Evolutionary conservation across 2,329 filamentous ascomycete species (phyloP).

Genomic region (Neophaeococcomyces mojaviensis): DNA sequence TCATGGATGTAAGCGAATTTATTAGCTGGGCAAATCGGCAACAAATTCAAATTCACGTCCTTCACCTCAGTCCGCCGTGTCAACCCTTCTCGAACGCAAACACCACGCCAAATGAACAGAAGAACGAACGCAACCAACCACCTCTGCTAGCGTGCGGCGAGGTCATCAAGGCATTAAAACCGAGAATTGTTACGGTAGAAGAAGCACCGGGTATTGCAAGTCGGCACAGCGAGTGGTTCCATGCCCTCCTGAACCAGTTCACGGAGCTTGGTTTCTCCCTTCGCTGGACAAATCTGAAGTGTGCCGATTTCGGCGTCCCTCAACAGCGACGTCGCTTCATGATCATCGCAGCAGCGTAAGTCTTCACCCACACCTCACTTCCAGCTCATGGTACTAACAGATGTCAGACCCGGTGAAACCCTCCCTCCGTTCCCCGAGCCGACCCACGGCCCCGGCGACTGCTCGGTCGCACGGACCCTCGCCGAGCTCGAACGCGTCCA

Average conservation of each 20-base stretch:
- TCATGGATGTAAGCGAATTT: conserved; percentile 44
- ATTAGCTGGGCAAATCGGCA: conserved; percentile 26
- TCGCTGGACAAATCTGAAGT: conserved; percentile 56
- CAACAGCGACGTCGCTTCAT: conserved; percentile 44
- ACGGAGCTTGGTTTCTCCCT: conserved; percentile 61
- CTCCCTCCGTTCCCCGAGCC: conserved; percentile 58
- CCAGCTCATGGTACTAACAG: conserved; percentile 37
- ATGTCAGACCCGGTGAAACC: conserved; percentile 60
- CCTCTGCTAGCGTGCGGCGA: conserved; percentile 42
- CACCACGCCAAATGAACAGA: conserved; percentile 45
- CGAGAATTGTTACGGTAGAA: conserved; percentile 68
- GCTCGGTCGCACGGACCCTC: conserved; percentile 34
- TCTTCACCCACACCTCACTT: conserved; percentile 6
- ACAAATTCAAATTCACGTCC: conserved; percentile 52
- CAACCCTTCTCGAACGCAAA: conserved; percentile 69
- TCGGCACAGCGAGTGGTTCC: conserved; percentile 50
- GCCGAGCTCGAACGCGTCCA: conserved; percentile 37
- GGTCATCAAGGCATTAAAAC: conserved; percentile 52
- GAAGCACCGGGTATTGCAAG: conserved; percentile 64
- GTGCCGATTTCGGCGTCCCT: conserved; percentile 43
- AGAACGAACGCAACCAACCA: conserved; percentile 62
- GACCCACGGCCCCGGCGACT: conserved; percentile 45
- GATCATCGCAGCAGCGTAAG: conserved; percentile 48
- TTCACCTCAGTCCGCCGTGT: conserved; percentile 72
- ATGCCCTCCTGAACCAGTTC: conserved; percentile 55